Evolutionary conservation across 2,329 filamentous ascomycete species (phyloP), one percentile per base, ranked within the genome.

Genomic region (Fusarium bactridioides): DNA sequence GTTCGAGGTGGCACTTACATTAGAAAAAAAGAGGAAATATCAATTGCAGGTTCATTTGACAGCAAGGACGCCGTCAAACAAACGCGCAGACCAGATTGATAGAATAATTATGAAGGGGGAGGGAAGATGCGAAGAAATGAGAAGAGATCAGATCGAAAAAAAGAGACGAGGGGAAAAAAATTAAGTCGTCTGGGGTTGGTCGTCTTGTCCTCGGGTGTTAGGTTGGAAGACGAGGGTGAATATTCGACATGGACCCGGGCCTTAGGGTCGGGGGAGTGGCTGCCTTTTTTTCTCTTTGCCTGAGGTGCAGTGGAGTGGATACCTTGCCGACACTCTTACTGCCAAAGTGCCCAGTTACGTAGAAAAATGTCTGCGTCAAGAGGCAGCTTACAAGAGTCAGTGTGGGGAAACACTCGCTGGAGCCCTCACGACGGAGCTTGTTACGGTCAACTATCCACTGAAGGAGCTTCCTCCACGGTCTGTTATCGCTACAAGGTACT

Each of bases 11-110:
- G 56, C 50, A 80, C 89, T 84, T 88, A 94, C 92, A 86, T 86
- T 86, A 83, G 87, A 86, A 86, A 86, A 88, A 84, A 85, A 84
- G 82, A 85, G 80, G 82, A 86, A 44, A 84, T 81, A 84, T 84
- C 84, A 84, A 86, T 86, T 95, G 94, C 95, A 98, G 94, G 94
- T 96, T 97, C 95, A 97, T 97, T 94, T 95, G 94, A 97, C 94
- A 95, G 94, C 92, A 82, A 75, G 77, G 70, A 80, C 85, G 91
- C 91, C 93, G 93, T 88, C 94, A 96, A 97, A 92, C 87, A 94
- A 97, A 91, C 94, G 94, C 94, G 94, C 94, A 83, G 83, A 78
- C 74, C 78, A 78, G 74, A 74, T 76, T 73, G 70, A 71, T 71
- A 69, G 67, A 57, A 67, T 50, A 69, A 73, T 77, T 56, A 44